Percentiles rank a stretch among this genome's conserved stretches.
phyloP scores from a whole-genome alignment of 768 basidiomycete genomes.

The Cystobasidium onofrii region DNA sequence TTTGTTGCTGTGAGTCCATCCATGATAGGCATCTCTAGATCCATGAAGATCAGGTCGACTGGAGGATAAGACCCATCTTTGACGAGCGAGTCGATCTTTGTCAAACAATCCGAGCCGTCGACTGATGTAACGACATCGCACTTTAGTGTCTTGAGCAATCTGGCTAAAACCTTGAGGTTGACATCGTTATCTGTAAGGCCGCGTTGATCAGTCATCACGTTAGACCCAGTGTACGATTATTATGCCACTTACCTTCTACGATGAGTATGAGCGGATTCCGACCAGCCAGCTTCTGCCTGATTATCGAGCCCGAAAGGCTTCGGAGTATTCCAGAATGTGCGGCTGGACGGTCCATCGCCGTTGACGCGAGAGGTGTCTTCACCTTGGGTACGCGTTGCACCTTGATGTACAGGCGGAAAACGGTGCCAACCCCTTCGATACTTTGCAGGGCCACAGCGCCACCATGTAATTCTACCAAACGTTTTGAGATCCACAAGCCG shows the following conservation, averaged over 20 bases:
- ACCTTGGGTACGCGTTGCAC: neutral
- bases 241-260: slow-evolving; percentile 15
- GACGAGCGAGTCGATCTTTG: slow-evolving; percentile 14
- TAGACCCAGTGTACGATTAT: too few species aligned
- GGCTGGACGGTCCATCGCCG: neutral
- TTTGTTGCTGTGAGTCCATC: slow-evolving; percentile 24
- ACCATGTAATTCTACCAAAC: slow-evolving; percentile 31
- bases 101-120: slow-evolving; percentile 19
- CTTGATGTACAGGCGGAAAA: slow-evolving; percentile 28
- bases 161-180: slow-evolving; percentile 27
- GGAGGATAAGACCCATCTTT: neutral
- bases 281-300: neutral
- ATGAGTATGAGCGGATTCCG: neutral
- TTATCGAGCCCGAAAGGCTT: neutral
- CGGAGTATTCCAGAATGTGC: neutral
- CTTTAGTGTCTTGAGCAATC: slow-evolving; percentile 24
- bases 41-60: slow-evolving; percentile 33
- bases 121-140: slow-evolving; percentile 24
- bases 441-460: slow-evolving; percentile 23
- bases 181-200: slow-evolving; percentile 24
- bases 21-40: slow-evolving; percentile 32
- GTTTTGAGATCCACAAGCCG: slow-evolving; percentile 30
- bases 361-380: neutral
- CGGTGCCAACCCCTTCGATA: slow-evolving; percentile 28
- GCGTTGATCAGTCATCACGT: too few species aligned